Evolutionary conservation across 345 rosid species (phyloP), one percentile per base, ranked within the genome.

Genomic region (Heritiera fomes): DNA sequence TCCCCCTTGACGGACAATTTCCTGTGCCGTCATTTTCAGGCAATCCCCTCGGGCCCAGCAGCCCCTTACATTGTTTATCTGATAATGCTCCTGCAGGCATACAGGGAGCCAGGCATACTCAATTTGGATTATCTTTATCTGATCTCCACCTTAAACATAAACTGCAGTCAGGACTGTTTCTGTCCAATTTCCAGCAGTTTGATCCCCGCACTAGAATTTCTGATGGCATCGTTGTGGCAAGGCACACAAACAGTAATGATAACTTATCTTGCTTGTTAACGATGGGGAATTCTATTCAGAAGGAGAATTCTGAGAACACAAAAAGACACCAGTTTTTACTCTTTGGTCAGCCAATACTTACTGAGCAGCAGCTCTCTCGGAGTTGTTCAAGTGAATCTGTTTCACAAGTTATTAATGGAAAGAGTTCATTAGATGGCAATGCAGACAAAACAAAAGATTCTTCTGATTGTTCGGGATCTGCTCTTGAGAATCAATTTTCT

Each of bases 51-150:
- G 83, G 85, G 85, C 78, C 82, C 10, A 85, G 84, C 82, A 89
- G 92, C 72, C 87, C 89, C 67, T 78, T 86, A 85, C 82, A 83
- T 87, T 90, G 85, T 88, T 84, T 91, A 69, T 87, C 89, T 56
- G 87, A 88, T 77, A 86, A 78, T 68, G 82, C 93, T 92, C 91
- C 99, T 91, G 96, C 95, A 87, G 89, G 98, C 85, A 94, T 96
- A 90, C 99, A 94, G 99, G 99, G 99, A 94, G 95, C 99, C 99
- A 96, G 99, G 99, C 99, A 96, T 87, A 88, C 92, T 84, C 92
- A 91, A 76, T 88, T 88, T 74, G 98, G 95, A 84, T 78, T 87
- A 85, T 84, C 94, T 87, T 84, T 90, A 83, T 83, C 95, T 62
- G 88, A 87, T 79, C 88, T 87, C 88, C 89, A 88, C 87, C 89